phyloP scores from a whole-genome alignment of 2,329 filamentous ascomycete species.

The Neocatenulostroma microsporum region DNA sequence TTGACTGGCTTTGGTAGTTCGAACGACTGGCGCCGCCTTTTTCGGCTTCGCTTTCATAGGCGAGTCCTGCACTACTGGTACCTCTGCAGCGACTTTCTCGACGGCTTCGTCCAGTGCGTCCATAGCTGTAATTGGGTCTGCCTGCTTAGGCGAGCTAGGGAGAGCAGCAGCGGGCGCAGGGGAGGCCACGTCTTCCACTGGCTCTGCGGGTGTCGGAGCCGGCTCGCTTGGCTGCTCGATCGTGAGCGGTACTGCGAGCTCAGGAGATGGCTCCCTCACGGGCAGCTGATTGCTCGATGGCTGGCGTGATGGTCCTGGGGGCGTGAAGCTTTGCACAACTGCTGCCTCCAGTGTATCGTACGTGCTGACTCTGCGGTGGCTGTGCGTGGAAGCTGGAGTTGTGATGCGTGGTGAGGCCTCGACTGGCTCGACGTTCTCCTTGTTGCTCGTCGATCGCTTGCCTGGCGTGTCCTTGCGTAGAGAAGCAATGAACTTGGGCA shows the following conservation, averaged over 20 bases:
- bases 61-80: conserved; percentile 27
- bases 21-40: conserved; percentile 21
- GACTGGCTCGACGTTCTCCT: conserved; percentile 25
- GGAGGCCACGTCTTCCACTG: too few relatives aligned
- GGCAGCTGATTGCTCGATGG: conserved; percentile 6
- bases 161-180: too few relatives aligned
- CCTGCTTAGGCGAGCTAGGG: too few relatives aligned
- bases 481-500: conserved; percentile 17
- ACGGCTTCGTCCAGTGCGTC: conserved; percentile 47
- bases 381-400: conserved; percentile 1
- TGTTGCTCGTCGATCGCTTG: conserved; percentile 26
- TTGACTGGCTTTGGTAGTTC: conserved; percentile 26
- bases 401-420: conserved; percentile 2
- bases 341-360: conserved; percentile 23
- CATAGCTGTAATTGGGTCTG: conserved; percentile 42
- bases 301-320: conserved; percentile 8
- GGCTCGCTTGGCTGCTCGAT: not conserved
- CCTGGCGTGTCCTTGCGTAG: conserved; percentile 19
- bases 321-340: conserved; percentile 14
- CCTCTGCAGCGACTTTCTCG: conserved; percentile 33
- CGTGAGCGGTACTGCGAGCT: too few relatives aligned
- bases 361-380: conserved; percentile 1
- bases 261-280: too few relatives aligned
- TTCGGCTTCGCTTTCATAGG: conserved; percentile 21
- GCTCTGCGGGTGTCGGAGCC: not conserved